A percentile compares a stretch with the other conserved stretches of the same genome.
Evolutionary conservation across 257 asterid species (phyloP).

Genomic region (Orobanche coerulescens): DNA sequence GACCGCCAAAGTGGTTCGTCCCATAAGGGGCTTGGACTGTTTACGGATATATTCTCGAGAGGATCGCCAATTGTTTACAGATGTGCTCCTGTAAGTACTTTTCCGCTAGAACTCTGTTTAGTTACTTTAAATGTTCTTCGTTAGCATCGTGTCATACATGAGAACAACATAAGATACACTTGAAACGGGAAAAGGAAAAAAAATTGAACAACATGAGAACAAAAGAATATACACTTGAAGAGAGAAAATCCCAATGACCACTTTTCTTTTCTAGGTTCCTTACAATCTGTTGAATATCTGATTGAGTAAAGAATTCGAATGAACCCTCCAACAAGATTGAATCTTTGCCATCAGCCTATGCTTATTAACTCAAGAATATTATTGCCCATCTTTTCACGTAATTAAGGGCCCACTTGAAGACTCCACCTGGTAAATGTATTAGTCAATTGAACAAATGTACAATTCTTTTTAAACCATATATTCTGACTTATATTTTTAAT

Average conservation of each 20-base stretch:
- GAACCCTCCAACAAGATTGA: no score
- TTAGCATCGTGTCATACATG: neutral
- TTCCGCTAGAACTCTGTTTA: neutral
- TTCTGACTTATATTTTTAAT: no score
- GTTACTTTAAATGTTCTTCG: neutral
- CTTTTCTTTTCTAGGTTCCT: neutral
- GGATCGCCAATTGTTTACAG: slow-evolving; percentile 69
- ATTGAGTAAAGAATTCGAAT: no score
- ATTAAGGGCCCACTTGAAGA: no score
- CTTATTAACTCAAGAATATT: no score
- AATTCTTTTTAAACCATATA: no score
- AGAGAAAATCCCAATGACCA: no score
- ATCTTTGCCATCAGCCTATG: no score
- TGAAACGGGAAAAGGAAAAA: neutral
- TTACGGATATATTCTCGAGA: slow-evolving; percentile 53
- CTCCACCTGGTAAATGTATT: no score
- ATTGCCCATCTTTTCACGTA: no score
- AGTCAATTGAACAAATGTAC: no score
- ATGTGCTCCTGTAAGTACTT: slow-evolving; percentile 81
- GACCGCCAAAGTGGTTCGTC: slow-evolving; percentile 11
- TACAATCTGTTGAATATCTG: neutral
- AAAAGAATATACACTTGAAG: no score
- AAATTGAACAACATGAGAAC: neutral
- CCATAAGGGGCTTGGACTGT: slow-evolving; percentile 36
- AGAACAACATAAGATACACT: neutral